Base-by-base conservation (phyloP, 345 rosid genomes). In the Lumnitzera littorea region DNA sequence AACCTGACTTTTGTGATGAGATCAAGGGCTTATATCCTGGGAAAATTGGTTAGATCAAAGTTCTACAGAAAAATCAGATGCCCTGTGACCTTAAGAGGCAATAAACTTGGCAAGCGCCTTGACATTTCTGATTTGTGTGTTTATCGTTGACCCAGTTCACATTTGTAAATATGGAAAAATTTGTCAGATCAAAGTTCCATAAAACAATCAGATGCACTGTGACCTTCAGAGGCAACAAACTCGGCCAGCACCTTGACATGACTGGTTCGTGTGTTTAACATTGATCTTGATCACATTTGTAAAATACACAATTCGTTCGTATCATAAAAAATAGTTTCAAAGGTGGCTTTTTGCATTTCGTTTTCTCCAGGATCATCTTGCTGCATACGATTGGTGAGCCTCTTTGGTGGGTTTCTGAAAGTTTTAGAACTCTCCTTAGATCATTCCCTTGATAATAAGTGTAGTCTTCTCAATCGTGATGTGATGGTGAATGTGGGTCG, bases 1-100 rank as follows among this genome's bases (percentile, higher is more conserved):
- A 88, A 88, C 78, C 76, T 94, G 60, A 90, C 97, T 3, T 73
- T 94, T 10, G 80, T 70, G 60, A 51, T 94, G 66, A 85, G 88
- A 49, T 90, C 99, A 1, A 85, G 75, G 62, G 97, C 99, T 10
- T 84, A 88, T 78, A 86, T 94, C 69, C 48, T 88, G 74, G 95
- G 96, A 43, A 78, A 73, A 65, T 66, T 84, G 63, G 91, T 84
- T 31, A 74, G 68, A 69, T 86, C 95, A 57, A 84, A 74, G 67
- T 94, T 88, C 68, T 70, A 84, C 41, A 46, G 75, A 15, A 70
- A 50, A 54, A 63, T 88, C 58, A 72, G 82, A 47, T 94, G 99
- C 70, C 72, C 80, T 3, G 75, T 86, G 61, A 81, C 84, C 58
- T 69, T 94, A 5, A 63, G 72, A 63, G 82, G 94, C 55, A 68